Conservation (phyloP, 768 basidiomycete genomes). For the Rhodosporidiobolus sp. region DNA sequence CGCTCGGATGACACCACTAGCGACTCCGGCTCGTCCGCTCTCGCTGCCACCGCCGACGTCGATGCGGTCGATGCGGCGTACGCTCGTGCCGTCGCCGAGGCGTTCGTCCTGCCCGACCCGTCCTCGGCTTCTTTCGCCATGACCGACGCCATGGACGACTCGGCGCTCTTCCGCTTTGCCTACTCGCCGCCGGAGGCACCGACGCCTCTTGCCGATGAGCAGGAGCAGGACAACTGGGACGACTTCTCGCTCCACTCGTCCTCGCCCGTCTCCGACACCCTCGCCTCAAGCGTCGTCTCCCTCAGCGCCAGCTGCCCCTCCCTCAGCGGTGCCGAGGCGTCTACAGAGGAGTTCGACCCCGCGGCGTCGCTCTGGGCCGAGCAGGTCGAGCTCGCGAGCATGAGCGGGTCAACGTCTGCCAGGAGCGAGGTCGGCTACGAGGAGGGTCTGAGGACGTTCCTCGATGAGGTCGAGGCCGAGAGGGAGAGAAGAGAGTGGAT, state of each 20-base stretch:
- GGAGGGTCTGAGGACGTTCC: slow-evolving; percentile 25
- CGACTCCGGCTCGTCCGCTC: too few species aligned
- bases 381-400: neutral
- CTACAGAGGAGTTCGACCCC: neutral
- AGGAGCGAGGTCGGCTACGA: neutral
- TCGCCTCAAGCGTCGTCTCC: neutral
- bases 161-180: slow-evolving; percentile 1
- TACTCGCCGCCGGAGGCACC: neutral
- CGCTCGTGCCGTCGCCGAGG: neutral
- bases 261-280: too few species aligned
- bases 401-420: neutral
- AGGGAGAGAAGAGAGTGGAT: slow-evolving; percentile 8
- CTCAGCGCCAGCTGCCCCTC: neutral
- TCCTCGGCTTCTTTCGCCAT: neutral
- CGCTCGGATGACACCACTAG: neutral
- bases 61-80: slow-evolving; percentile 1
- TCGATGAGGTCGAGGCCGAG: slow-evolving; percentile 26
- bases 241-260: neutral
- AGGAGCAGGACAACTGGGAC: neutral
- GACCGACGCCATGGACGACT: neutral
- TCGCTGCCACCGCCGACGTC: too few species aligned
- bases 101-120: slow-evolving; percentile 33
- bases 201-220: neutral
- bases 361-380: neutral
- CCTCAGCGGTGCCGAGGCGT: neutral